These are phyloP conservation scores for Corymbia maculata DNA, from an alignment of 345 rosid species.

Conservation along the genomic window DNA sequence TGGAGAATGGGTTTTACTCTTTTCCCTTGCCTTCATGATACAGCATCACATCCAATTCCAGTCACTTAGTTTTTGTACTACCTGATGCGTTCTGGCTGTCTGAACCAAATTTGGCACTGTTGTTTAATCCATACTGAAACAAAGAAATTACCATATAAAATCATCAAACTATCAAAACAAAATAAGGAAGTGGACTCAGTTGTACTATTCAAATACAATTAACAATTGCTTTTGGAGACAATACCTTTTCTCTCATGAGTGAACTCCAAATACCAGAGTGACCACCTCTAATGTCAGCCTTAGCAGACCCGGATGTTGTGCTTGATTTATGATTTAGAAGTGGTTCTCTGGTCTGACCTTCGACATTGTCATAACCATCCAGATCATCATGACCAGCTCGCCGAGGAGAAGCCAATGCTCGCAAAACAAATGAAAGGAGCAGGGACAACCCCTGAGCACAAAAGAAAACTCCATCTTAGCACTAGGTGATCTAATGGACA, in stretches of 20 bases:
- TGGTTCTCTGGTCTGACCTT: constrained; percentile 53
- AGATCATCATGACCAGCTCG: constrained; percentile 20
- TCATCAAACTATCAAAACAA: neutral
- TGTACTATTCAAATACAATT: neutral
- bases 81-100: constrained; percentile 21
- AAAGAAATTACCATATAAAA: neutral
- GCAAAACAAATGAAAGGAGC: constrained; percentile 59
- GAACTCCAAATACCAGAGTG: constrained; percentile 61
- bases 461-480: neutral
- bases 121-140: constrained; percentile 52
- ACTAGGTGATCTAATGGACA: neutral
- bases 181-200: neutral
- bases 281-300: constrained; percentile 19
- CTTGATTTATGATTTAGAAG: constrained; percentile 52
- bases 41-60: neutral
- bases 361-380: neutral
- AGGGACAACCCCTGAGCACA: constrained; percentile 52
- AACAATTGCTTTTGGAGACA: neutral
- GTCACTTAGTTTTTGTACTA: constrained; percentile 28
- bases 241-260: constrained; percentile 80
- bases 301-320: constrained; percentile 48
- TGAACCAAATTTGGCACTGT: constrained; percentile 9
- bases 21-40: neutral
- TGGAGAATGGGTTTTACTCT: neutral
- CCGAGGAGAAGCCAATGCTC: constrained; percentile 56